Evolutionary conservation across 768 basidiomycete species (phyloP).

Genomic region (Lentinula edodes): DNA sequence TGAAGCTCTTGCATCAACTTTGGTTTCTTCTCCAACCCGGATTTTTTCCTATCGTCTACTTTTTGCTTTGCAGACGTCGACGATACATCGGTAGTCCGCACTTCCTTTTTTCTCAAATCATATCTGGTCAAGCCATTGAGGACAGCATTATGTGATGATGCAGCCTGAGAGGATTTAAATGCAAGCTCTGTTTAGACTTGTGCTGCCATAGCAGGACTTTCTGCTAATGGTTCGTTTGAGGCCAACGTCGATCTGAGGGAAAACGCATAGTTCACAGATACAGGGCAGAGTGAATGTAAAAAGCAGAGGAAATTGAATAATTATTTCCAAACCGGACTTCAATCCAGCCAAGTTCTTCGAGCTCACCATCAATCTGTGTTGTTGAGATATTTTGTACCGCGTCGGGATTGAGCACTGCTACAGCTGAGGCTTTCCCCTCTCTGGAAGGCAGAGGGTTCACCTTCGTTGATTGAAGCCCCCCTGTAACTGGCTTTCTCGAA

Average conservation of each 20-base stretch:
- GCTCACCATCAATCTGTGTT: constrained; percentile 69
- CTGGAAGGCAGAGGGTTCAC: constrained; percentile 10
- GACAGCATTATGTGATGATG: constrained; percentile 28
- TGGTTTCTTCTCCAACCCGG: constrained; percentile 58
- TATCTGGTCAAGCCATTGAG: constrained; percentile 79
- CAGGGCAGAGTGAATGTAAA: background rate
- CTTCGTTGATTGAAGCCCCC: constrained; percentile 47
- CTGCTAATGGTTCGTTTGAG: constrained; percentile 51
- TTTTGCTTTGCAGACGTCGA: constrained; percentile 51
- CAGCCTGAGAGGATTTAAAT: constrained; percentile 25
- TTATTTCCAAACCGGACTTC: constrained; percentile 74
- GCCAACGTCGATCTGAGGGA: constrained; percentile 76
- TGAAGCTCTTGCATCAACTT: constrained; percentile 31
- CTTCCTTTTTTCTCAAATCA: constrained; percentile 86
- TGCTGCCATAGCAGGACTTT: constrained; percentile 63
- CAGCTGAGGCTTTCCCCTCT: constrained; percentile 45
- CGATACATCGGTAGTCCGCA: constrained; percentile 24
- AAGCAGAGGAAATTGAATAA: background rate
- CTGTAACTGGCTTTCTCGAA: too few species aligned
- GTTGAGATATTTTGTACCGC: constrained; percentile 61
- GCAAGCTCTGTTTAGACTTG: constrained; percentile 67
- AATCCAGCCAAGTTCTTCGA: constrained; percentile 71
- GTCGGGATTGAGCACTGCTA: constrained; percentile 41
- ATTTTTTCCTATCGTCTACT: constrained; percentile 54
- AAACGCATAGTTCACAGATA: background rate